A percentile compares a stretch with the other conserved stretches of the same genome.
Evolutionary conservation across 192 early-diverging fungal genomes (phyloP).

Genomic region (Linnemannia exigua): DNA sequence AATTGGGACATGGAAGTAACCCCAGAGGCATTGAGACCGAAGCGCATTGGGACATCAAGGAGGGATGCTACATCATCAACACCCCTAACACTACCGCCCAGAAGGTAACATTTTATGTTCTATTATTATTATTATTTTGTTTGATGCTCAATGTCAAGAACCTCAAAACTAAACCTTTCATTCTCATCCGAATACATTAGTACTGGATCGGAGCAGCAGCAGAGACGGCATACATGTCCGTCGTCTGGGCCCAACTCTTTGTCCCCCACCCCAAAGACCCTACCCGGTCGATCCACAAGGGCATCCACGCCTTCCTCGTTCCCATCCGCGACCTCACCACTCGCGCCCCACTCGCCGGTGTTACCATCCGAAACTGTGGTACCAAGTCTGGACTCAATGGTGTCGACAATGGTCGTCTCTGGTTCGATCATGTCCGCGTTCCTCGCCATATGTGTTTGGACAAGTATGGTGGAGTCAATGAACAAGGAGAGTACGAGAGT

Average conservation of each 20-base stretch:
- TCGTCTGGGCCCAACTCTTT: conserved; percentile 17
- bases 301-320: conserved; percentile 28
- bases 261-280: not conserved
- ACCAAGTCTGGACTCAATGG: conserved; percentile 21
- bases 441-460: conserved; percentile 19
- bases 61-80: conserved; percentile 29
- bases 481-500: conserved; percentile 13
- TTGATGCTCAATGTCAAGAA: not conserved
- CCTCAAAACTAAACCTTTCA: not conserved
- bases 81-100: conserved; percentile 26
- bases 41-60: conserved; percentile 21
- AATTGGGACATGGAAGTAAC: conserved; percentile 29
- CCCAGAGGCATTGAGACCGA: conserved; percentile 26
- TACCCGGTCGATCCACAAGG: conserved; percentile 9
- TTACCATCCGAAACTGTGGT: conserved; percentile 26
- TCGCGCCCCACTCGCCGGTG: not conserved
- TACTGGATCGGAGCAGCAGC: conserved; percentile 32
- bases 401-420: conserved; percentile 23
- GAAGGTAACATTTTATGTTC: not conserved
- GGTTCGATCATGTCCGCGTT: conserved; percentile 14
- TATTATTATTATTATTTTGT: no score
- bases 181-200: not conserved
- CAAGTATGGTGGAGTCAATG: conserved; percentile 24
- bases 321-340: conserved; percentile 18
- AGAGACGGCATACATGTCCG: conserved; percentile 20